Conservation (phyloP, 192 early-diverging fungal species). For the Backusella luteola region DNA sequence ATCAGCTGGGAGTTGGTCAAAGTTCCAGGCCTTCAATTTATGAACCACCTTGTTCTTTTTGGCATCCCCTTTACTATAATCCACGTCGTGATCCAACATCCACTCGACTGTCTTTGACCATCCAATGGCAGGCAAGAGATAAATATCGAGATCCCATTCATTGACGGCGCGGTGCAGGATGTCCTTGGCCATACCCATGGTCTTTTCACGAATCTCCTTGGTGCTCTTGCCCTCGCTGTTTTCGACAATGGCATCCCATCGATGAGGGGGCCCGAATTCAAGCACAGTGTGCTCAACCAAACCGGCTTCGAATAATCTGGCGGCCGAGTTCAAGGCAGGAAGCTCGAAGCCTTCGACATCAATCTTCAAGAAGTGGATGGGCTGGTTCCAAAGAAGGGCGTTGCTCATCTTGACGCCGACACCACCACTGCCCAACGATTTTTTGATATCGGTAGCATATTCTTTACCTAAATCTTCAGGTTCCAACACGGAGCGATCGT, state of each 20-base stretch:
- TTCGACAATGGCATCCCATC: slow-evolving; percentile 33
- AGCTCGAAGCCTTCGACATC: slow-evolving; percentile 41
- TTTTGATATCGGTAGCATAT: slow-evolving; percentile 17
- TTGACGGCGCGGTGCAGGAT: slow-evolving; percentile 13
- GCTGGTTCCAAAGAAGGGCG: slow-evolving; percentile 14
- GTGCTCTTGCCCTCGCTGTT: not conserved
- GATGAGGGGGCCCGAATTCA: slow-evolving; percentile 37
- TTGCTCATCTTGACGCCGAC: not conserved
- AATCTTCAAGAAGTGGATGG: slow-evolving; percentile 40
- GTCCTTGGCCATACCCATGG: slow-evolving; percentile 21
- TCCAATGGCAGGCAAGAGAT: slow-evolving; percentile 30
- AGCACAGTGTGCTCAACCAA: slow-evolving; percentile 33
- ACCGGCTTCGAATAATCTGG: slow-evolving; percentile 21
- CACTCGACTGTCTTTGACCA: slow-evolving; percentile 26
- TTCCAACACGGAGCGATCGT: slow-evolving; percentile 5
- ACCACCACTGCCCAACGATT: slow-evolving; percentile 6
- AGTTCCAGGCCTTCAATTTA: slow-evolving; percentile 28
- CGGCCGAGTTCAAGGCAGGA: slow-evolving; percentile 27
- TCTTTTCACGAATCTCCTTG: slow-evolving; percentile 11
- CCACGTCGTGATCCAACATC: slow-evolving; percentile 13
- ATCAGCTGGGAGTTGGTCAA: slow-evolving; percentile 27
- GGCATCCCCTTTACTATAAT: not conserved
- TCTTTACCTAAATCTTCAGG: slow-evolving; percentile 26
- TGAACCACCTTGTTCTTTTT: slow-evolving; percentile 16
- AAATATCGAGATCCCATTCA: slow-evolving; percentile 33